A percentile compares a stretch with the other conserved stretches of the same genome.
These are phyloP conservation scores for Kuraishia piskuri DNA, from an alignment of 805 yeast genomes.

Conservation along the genomic window DNA sequence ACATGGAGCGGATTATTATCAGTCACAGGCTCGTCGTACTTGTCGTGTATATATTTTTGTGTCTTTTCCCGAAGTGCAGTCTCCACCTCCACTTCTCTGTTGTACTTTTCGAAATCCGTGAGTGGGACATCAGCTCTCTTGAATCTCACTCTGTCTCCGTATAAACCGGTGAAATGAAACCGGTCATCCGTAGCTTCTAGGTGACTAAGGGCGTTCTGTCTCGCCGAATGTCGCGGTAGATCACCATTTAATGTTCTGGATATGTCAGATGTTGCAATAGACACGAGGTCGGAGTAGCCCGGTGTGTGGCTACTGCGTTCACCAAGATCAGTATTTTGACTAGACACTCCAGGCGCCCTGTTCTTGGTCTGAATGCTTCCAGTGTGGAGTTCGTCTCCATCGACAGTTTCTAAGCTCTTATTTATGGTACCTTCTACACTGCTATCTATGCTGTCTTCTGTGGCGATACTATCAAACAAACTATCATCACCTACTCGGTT, in stretches of 20 bases:
- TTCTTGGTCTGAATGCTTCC: too few species aligned
- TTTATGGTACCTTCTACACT: too few species aligned
- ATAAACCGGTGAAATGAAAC: slow-evolving; percentile 5
- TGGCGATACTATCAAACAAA: too few species aligned
- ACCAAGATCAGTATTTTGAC: too few species aligned
- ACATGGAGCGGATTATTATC: neutral
- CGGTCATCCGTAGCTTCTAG: slow-evolving; percentile 3
- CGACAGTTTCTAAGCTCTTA: too few species aligned
- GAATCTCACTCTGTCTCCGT: neutral
- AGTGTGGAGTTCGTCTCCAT: too few species aligned
- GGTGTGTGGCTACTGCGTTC: too few species aligned
- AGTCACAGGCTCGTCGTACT: neutral
- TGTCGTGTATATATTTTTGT: neutral
- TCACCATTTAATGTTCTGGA: neutral
- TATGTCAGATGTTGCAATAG: neutral
- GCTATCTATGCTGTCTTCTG: too few species aligned
- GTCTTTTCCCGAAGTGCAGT: slow-evolving; percentile 3
- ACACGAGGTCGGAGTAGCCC: neutral
- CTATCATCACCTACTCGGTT: too few species aligned
- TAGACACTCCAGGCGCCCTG: too few species aligned
- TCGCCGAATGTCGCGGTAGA: neutral
- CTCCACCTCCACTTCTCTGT: slow-evolving; percentile 6
- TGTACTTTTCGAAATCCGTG: slow-evolving; percentile 7
- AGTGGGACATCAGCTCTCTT: neutral
- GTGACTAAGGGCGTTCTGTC: neutral